A percentile compares a stretch with the other conserved stretches of the same genome.
Conservation (phyloP, 2,329 filamentous ascomycete species). For the Diaporthe vaccinii region DNA sequence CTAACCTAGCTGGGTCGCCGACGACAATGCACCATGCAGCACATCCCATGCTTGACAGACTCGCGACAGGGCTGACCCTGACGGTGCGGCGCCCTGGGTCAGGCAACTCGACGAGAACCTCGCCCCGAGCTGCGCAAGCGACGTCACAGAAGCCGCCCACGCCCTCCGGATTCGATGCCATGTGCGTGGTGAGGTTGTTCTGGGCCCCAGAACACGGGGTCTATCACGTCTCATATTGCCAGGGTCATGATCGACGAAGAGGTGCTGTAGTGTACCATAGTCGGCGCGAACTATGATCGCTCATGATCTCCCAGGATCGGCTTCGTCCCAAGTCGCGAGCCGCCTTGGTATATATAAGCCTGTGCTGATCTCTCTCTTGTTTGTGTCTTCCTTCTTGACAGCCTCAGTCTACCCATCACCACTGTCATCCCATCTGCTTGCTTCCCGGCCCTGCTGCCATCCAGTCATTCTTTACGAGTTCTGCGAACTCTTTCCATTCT, state of each 20-base stretch:
- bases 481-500: constrained; percentile 37
- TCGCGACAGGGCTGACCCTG: constrained; percentile 11
- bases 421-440: constrained; percentile 16
- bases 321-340: constrained; percentile 24
- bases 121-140: constrained; percentile 15
- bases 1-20: neutral
- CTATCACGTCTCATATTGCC: constrained; percentile 10
- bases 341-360: constrained; percentile 25
- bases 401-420: constrained; percentile 6
- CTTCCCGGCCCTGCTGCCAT: neutral
- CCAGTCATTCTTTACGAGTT: constrained; percentile 36
- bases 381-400: constrained; percentile 1
- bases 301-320: constrained; percentile 9
- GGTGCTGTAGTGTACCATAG: neutral
- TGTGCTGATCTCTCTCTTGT: constrained; percentile 32
- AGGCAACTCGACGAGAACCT: constrained; percentile 21
- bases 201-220: neutral
- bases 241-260: constrained; percentile 22
- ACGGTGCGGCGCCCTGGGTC: neutral
- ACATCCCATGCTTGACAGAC: neutral
- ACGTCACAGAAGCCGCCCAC: constrained; percentile 12
- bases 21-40: constrained; percentile 4
- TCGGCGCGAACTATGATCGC: constrained; percentile 12
- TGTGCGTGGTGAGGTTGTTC: neutral
- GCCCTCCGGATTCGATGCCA: neutral